Conservation (phyloP, 2,329 filamentous ascomycete species). For the Fusarium albosuccineum region DNA sequence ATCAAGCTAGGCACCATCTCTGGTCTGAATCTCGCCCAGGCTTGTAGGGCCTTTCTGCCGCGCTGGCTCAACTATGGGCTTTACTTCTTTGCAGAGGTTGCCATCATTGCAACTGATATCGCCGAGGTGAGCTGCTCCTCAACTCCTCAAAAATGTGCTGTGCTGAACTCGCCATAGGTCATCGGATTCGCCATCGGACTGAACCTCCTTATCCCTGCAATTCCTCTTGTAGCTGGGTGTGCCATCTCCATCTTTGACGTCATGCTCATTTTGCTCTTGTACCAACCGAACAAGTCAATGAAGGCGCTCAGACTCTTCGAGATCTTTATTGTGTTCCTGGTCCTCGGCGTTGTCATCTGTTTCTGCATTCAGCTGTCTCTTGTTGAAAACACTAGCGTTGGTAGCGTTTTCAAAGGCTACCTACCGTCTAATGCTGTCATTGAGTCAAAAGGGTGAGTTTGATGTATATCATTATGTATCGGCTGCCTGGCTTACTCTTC, state of each 20-base stretch:
- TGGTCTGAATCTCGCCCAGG: slow-evolving; percentile 75
- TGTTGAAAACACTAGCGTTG: slow-evolving; percentile 66
- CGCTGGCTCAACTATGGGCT: slow-evolving; percentile 73
- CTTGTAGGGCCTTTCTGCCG: slow-evolving; percentile 74
- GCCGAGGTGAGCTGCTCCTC: slow-evolving; percentile 60
- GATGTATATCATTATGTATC: rapidly evolving
- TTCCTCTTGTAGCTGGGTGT: slow-evolving; percentile 76
- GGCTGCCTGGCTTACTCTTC: slow-evolving; percentile 30
- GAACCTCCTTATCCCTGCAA: slow-evolving; percentile 72
- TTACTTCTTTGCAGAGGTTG: slow-evolving; percentile 73
- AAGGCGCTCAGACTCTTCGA: slow-evolving; percentile 73
- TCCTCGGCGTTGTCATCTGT: slow-evolving; percentile 77
- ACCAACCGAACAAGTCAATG: slow-evolving; percentile 70
- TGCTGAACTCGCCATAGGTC: slow-evolving; percentile 54
- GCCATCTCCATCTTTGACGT: slow-evolving; percentile 77
- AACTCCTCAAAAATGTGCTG: too few species aligned
- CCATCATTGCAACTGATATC: slow-evolving; percentile 79
- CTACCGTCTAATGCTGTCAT: slow-evolving; percentile 71
- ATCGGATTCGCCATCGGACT: slow-evolving; percentile 79
- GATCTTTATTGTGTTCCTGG: slow-evolving; percentile 71
- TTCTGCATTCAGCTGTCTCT: slow-evolving; percentile 78
- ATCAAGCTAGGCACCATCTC: slow-evolving; percentile 79
- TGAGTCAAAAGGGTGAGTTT: slow-evolving; percentile 64
- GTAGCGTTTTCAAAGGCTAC: slow-evolving; percentile 74
- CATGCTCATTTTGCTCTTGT: slow-evolving; percentile 76